phyloP scores from a whole-genome alignment of 2,329 filamentous ascomycete species.

The Colletotrichum echinochloae region DNA sequence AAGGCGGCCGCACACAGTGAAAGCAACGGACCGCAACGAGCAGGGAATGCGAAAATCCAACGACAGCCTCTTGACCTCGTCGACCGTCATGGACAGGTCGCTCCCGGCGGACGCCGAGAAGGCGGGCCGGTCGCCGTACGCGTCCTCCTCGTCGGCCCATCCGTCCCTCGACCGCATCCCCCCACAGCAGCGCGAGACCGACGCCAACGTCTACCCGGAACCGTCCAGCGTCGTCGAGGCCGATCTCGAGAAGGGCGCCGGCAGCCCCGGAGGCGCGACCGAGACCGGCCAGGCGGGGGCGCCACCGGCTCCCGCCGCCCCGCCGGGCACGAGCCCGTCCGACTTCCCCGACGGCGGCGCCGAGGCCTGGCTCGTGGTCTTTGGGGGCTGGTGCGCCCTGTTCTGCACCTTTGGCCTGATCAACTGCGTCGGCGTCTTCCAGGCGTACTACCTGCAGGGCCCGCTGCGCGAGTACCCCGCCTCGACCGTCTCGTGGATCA shows the following conservation, averaged over 20 bases:
- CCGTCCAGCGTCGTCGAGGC: slow-evolving; percentile 47
- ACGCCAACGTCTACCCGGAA: slow-evolving; percentile 51
- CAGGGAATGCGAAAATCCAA: slow-evolving; percentile 23
- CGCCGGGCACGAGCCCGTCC: slow-evolving; percentile 52
- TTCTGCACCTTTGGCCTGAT: slow-evolving; percentile 60
- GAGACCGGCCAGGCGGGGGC: background rate
- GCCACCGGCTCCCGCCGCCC: slow-evolving; percentile 30
- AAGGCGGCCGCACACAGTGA: background rate
- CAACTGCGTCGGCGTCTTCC: slow-evolving; percentile 66
- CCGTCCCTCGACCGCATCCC: slow-evolving; percentile 46
- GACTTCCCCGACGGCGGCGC: slow-evolving; percentile 71
- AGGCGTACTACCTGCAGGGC: slow-evolving; percentile 66
- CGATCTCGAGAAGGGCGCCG: slow-evolving; percentile 51
- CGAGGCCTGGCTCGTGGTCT: slow-evolving; percentile 69
- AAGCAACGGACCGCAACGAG: background rate
- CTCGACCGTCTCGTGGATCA: slow-evolving; percentile 70
- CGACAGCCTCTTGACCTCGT: slow-evolving; percentile 36
- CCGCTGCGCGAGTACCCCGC: slow-evolving; percentile 61
- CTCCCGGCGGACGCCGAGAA: slow-evolving; percentile 22
- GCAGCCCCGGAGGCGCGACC: background rate
- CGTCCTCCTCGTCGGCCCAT: slow-evolving; percentile 27
- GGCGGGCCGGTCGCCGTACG: slow-evolving; percentile 41
- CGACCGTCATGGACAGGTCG: slow-evolving; percentile 35
- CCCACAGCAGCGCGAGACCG: slow-evolving; percentile 50
- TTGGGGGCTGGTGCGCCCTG: slow-evolving; percentile 57